Conservation (phyloP, 129 eudicot genomes). For the Tanacetum coccineum region DNA sequence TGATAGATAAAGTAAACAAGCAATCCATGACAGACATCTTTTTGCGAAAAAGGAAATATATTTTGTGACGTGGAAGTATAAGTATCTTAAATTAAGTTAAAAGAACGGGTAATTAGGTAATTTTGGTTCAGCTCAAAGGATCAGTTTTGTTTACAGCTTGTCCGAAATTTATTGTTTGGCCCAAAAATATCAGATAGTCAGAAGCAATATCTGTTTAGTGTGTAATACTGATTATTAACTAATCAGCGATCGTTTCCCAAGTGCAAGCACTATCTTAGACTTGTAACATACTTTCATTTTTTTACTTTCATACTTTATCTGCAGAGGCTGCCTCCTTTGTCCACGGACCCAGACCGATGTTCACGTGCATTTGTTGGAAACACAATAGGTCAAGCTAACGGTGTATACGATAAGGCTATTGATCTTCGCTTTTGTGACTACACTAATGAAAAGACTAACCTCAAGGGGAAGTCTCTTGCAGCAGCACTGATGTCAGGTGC, state of each 20-base stretch:
- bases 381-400: constrained; percentile 98
- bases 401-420: constrained; percentile 86
- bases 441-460: constrained; percentile 84
- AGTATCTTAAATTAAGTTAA: background rate
- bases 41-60: background rate
- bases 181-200: background rate
- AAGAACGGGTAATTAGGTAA: background rate
- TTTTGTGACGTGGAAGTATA: background rate
- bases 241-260: no score
- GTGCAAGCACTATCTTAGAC: background rate
- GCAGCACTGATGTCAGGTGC: constrained; percentile 98
- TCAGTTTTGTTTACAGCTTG: background rate
- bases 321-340: constrained; percentile 95
- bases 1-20: background rate
- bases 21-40: no score
- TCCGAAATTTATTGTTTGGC: background rate
- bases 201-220: background rate
- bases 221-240: background rate
- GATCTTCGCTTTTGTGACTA: constrained; percentile 96
- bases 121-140: background rate
- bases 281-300: background rate
- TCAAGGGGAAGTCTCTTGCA: constrained; percentile 88
- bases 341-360: constrained; percentile 83
- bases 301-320: constrained; percentile 12
- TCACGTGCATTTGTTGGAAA: constrained; percentile 92